These are phyloP conservation scores for Candida caryicola DNA, from an alignment of 805 yeast species.

Conservation along the genomic window DNA sequence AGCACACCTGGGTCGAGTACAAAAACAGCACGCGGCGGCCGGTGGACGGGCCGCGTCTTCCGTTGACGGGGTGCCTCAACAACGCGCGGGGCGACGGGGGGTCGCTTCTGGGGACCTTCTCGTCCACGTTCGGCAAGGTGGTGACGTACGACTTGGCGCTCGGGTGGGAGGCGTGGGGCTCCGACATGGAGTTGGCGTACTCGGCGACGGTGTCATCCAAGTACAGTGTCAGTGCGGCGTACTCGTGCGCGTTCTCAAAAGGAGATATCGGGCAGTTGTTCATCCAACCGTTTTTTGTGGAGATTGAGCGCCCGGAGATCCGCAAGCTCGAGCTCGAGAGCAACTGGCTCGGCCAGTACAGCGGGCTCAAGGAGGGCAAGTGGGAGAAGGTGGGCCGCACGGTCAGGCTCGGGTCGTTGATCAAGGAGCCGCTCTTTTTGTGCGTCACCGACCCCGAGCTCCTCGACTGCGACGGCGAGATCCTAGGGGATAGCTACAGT, in stretches of 20 bases:
- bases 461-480: slow-evolving; percentile 10
- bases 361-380: slow-evolving; percentile 2
- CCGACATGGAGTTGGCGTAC: slow-evolving; percentile 4
- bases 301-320: slow-evolving; percentile 10
- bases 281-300: slow-evolving; percentile 15
- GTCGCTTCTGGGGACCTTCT: slow-evolving; percentile 13
- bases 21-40: background rate
- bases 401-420: slow-evolving; percentile 2
- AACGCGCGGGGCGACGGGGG: slow-evolving; percentile 20
- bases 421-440: slow-evolving; percentile 13
- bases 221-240: slow-evolving; percentile 11
- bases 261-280: slow-evolving; percentile 22
- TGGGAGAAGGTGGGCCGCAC: slow-evolving; percentile 8
- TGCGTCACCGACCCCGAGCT: slow-evolving; percentile 18
- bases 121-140: slow-evolving; percentile 13
- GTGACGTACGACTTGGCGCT: slow-evolving; percentile 12
- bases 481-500: background rate
- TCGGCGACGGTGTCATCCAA: slow-evolving; percentile 6
- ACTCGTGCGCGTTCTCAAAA: slow-evolving; percentile 15
- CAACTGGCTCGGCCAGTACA: background rate
- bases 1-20: slow-evolving; percentile 17
- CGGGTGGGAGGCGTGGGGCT: slow-evolving; percentile 1
- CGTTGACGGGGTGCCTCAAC: slow-evolving; percentile 20
- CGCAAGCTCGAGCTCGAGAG: slow-evolving; percentile 11
- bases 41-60: slow-evolving; percentile 9